Evolutionary conservation across 2,329 filamentous ascomycete genomes (phyloP), one percentile per base, ranked within the genome.

Genomic region (Colletotrichum plurivorum): DNA sequence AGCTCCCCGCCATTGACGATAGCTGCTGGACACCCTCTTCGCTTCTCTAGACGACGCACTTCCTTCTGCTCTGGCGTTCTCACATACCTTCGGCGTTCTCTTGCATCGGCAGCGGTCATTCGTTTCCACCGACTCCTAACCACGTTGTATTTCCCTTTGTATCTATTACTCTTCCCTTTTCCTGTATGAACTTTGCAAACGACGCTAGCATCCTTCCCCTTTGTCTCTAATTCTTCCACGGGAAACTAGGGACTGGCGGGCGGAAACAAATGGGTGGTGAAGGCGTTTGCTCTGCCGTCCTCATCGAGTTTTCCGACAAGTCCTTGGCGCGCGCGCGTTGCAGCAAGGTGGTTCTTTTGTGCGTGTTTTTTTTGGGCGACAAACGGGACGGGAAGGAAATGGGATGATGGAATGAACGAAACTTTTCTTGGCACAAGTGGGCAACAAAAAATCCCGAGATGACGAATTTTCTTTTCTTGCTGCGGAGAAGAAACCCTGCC

Each of bases 1-100:
- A 25, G 80, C 77, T 58, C 70, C 81, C 52, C 78, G 81, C 45
- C 77, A 75, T 61, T 82, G 67, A 75, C 20, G 20, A 31, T 43
- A 6, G 20, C 20, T 51, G 36, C 39, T 43, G 45, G 15, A 25
- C 39, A 60, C 27, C 31, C 16, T 54, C 45, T 58, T 60, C 48
- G 43, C 39, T 69, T 66, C 55, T 56, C 46, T 68, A 70, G 63
- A 70, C 63, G 43, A 57, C 20, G 53, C 58, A 54, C 46, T 54
- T 67, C 39, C 22, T 63, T 49, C 12, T 31, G 46, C 45, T 52
- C 58, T 43, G 63, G 67, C 67, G 46, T 70, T 67, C 22, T 48
- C n/a, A 63, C 63, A 70, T 70, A 70, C 56, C 36, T 57, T 48
- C 31, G 67, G 67, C 67, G 67, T 70, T 67, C 53, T 62, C 27